A percentile compares a stretch with the other conserved stretches of the same genome.
Evolutionary conservation across 2,329 filamentous ascomycete species (phyloP).

Genomic region (Fusarium sp.): DNA sequence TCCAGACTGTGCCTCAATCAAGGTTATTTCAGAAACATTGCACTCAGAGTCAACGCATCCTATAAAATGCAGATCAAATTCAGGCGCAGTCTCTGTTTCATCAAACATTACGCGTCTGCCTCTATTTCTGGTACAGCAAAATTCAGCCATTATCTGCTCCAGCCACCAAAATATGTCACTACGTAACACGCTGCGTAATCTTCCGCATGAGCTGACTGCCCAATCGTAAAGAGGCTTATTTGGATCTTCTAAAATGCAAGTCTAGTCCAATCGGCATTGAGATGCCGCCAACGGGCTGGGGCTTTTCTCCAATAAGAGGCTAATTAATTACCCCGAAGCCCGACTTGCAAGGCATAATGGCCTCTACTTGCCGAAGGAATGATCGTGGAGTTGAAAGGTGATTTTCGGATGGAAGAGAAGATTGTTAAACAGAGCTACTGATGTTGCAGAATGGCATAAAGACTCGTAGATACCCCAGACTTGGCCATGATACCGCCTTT

Average conservation of each 20-base stretch:
- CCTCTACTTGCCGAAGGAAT: neutral
- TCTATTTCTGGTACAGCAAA: neutral
- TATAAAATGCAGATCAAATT: neutral
- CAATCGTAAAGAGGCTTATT: neutral
- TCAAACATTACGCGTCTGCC: neutral
- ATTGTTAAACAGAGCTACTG: neutral
- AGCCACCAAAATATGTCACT: neutral
- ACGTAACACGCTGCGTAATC: neutral
- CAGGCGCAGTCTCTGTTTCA: neutral
- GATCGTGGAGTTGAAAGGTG: too few species aligned
- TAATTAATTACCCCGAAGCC: neutral
- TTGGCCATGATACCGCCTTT: neutral
- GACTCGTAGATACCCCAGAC: neutral
- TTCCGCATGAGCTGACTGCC: neutral
- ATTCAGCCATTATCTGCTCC: neutral
- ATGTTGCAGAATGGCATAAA: neutral
- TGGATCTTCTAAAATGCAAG: neutral
- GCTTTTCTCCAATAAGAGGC: neutral
- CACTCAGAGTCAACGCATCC: neutral
- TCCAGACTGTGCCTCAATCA: neutral
- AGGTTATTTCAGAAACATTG: neutral
- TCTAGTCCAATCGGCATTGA: neutral
- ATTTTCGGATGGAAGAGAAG: neutral
- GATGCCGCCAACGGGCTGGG: neutral
- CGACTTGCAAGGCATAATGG: neutral